Evolutionary conservation across 768 basidiomycete species (phyloP).

Genomic region (Suillus subalutaceus): DNA sequence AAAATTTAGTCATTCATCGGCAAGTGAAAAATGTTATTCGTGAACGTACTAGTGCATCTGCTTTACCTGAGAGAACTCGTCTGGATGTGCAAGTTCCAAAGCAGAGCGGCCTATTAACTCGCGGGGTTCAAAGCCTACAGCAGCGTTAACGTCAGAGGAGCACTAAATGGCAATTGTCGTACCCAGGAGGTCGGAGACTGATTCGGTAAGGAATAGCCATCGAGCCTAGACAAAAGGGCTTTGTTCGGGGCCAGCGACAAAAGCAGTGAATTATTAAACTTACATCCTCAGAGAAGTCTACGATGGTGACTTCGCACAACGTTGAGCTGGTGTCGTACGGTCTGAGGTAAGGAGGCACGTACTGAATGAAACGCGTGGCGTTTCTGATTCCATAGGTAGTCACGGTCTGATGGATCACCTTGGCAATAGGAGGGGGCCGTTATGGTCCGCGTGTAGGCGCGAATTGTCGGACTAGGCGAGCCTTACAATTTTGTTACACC

Average conservation of each 20-base stretch:
- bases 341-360: constrained; percentile 32
- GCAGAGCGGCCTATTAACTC: constrained; percentile 73
- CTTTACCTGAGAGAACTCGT: constrained; percentile 69
- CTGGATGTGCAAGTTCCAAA: constrained; percentile 79
- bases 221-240: constrained; percentile 46
- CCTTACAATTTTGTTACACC: not conserved
- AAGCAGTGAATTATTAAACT: constrained; percentile 15
- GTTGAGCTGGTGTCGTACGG: constrained; percentile 17
- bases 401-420: not conserved
- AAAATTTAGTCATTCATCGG: not conserved
- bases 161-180: constrained; percentile 10
- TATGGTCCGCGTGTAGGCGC: not conserved
- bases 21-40: not conserved
- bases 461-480: not conserved
- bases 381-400: constrained; percentile 41
- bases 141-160: constrained; percentile 1
- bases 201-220: constrained; percentile 71
- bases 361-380: constrained; percentile 83
- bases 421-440: not conserved
- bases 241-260: constrained; percentile 9
- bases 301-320: constrained; percentile 62
- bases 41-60: constrained; percentile 66
- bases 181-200: constrained; percentile 69
- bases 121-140: constrained; percentile 68
- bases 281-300: constrained; percentile 79